Conservation (phyloP, 75 land plant genomes). For the Cupressus sempervirens region DNA sequence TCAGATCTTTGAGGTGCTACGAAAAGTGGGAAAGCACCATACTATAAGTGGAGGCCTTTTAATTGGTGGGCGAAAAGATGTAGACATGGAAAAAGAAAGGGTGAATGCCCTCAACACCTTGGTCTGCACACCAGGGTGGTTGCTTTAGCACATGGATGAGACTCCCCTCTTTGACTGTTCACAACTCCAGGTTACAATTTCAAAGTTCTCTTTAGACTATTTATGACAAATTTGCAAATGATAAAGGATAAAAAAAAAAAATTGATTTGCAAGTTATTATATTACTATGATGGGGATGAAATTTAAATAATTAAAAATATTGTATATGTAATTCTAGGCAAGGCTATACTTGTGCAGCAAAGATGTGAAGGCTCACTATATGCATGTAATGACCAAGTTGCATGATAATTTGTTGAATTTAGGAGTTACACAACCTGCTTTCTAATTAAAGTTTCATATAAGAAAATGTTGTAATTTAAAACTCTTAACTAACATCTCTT, state of each 20-base stretch:
- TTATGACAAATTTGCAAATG: background rate
- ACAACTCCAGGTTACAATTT: constrained; percentile 69
- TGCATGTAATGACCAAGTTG: background rate
- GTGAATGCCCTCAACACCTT: constrained; percentile 75
- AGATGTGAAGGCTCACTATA: background rate
- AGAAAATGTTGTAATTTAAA: background rate
- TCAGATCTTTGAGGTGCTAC: constrained; percentile 87
- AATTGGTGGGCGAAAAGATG: constrained; percentile 92
- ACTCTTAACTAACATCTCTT: background rate
- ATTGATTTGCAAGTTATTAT: background rate
- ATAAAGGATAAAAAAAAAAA: background rate
- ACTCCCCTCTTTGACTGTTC: constrained; percentile 94
- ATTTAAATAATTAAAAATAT: background rate
- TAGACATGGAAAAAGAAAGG: constrained; percentile 71
- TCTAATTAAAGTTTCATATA: background rate
- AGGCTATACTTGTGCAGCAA: background rate
- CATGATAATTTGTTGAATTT: constrained; percentile 6
- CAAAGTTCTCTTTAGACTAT: background rate
- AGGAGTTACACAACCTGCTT: background rate
- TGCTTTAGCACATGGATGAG: constrained; percentile 99
- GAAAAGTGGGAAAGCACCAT: constrained; percentile 80
- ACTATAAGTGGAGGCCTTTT: constrained; percentile 86
- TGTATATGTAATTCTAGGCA: background rate
- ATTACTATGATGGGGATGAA: background rate
- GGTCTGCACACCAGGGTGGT: constrained; percentile 96